Percentiles rank a stretch among this genome's conserved stretches.
These are phyloP conservation scores for Rhizopogon roseolus DNA, from an alignment of 768 basidiomycete genomes.

Conservation along the genomic window DNA sequence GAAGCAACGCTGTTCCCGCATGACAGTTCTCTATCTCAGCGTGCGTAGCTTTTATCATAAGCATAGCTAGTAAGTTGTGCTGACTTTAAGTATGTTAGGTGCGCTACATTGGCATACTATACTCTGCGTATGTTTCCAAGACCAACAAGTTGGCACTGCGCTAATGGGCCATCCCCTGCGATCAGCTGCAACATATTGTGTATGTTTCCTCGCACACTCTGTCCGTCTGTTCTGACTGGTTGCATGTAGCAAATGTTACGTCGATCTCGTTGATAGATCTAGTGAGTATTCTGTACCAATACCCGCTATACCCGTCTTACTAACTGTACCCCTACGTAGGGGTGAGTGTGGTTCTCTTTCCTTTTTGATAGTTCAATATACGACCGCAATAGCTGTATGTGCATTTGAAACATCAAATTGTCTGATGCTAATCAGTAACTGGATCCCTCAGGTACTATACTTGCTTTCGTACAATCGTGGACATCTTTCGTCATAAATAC, in stretches of 20 bases:
- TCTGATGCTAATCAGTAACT: background rate
- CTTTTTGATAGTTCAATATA: background rate
- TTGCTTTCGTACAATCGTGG: background rate
- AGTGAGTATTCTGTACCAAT: background rate
- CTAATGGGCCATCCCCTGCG: background rate
- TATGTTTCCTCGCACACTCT: background rate
- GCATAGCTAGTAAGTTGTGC: too few species aligned
- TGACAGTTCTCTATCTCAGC: background rate
- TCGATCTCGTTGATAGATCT: background rate
- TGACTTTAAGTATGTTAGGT: background rate
- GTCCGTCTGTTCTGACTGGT: background rate
- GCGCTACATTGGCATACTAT: background rate
- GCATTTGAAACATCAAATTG: background rate
- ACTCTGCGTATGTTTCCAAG: background rate
- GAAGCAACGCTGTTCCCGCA: background rate
- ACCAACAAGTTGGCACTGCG: background rate
- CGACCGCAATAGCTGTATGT: background rate
- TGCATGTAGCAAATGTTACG: background rate
- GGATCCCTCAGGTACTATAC: background rate
- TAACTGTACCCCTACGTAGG: background rate
- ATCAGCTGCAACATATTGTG: background rate
- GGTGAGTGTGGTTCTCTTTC: background rate
- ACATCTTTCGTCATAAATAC: background rate
- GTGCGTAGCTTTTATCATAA: background rate
- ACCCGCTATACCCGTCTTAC: too few species aligned